Conservation (phyloP, 2,329 filamentous ascomycete genomes). For the Didymella glomerata region DNA sequence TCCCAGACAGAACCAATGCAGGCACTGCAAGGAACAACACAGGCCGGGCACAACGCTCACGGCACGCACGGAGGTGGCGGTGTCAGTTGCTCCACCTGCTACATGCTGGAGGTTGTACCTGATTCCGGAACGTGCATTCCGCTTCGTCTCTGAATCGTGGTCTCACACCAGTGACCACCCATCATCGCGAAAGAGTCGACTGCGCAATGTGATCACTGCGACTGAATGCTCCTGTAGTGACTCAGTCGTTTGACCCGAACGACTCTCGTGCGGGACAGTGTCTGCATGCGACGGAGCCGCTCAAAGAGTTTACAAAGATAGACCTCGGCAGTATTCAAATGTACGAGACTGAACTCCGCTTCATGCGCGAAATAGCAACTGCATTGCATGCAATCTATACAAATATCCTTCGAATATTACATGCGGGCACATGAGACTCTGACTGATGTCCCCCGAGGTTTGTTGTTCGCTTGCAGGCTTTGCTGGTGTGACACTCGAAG, state of each 20-base stretch:
- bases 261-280: not conserved
- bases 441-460: conserved; percentile 23
- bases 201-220: not conserved
- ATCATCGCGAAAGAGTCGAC: not conserved
- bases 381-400: conserved; percentile 8
- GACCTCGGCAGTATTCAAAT: not conserved
- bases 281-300: not conserved
- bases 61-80: conserved; percentile 20
- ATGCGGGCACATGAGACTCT: conserved; percentile 16
- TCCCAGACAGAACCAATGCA: not conserved
- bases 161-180: conserved; percentile 16
- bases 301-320: not conserved
- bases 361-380: not conserved
- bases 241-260: not conserved
- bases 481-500: conserved; percentile 26
- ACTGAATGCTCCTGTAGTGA: not conserved
- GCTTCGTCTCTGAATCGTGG: conserved; percentile 8
- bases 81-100: conserved; percentile 16
- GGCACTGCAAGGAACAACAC: not conserved
- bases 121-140: conserved; percentile 15
- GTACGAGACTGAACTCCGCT: not conserved
- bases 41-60: conserved; percentile 3
- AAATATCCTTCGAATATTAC: conserved; percentile 5
- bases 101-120: not conserved
- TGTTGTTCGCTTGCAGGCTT: conserved; percentile 26